Evolutionary conservation across 768 basidiomycete genomes (phyloP), one percentile per base, ranked within the genome.

Genomic region (Tylopilus sp.): DNA sequence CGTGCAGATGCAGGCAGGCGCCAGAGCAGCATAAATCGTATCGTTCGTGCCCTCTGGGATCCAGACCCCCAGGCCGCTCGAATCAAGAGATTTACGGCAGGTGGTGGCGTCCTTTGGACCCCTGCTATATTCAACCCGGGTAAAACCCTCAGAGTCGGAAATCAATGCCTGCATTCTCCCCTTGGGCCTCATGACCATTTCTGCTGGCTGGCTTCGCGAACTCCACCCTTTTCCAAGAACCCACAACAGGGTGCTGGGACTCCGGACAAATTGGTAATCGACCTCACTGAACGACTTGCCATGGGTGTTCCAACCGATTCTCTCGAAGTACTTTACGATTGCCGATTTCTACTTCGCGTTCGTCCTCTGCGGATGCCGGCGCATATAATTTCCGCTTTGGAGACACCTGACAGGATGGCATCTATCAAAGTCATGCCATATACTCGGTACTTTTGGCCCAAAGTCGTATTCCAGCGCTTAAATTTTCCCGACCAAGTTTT

Each of bases 161-260:
- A 38, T 35, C 36, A 58, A 25, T 57, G 63, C 20, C 33, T 65
- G 35, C 54, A 44, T 42, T 20, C 47, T 23, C 17, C 44, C 8
- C 60, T 53, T 35, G 51, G 33, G 53, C 39, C 50, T 39, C 52
- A 33, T 59, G 66, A 69, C 28, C 60, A 57, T 13, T 50, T 75
- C 21, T 80, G 73, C 12, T 91, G 89, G 88, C 61, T 89, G 5
- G 85, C 79, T 15, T 73, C 77, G 21, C 78, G 90, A 40, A 71
- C 73, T 38, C 84, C 84, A 2, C 79, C 79, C 3, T 61, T 73
- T 28, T 55, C 58, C 50, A 69, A 66, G 52, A 55, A 64, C n/a
- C 69, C 67, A 35, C 58, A 70, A 49, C 49, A 52, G n/a, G 62
- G 49, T 20, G 42, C 55, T 7, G 66, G 60, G 18, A 51, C 64